Conservation (phyloP, 2,329 filamentous ascomycete genomes). For the Pseudopithomyces chartarum region DNA sequence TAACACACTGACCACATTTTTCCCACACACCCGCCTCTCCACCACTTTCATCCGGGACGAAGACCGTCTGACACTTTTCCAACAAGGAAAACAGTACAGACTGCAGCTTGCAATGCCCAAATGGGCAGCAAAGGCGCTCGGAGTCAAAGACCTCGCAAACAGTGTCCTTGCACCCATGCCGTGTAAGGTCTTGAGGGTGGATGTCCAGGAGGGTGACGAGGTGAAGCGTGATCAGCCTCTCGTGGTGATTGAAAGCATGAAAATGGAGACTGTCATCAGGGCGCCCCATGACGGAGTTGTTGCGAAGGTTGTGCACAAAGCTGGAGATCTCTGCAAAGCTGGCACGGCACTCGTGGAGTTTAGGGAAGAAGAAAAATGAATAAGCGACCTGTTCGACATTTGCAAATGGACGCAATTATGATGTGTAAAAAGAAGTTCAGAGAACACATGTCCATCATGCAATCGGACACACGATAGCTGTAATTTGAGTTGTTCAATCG, state of each 20-base stretch:
- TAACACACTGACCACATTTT: constrained; percentile 72
- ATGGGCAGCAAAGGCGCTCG: constrained; percentile 88
- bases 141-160: constrained; percentile 77
- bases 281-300: constrained; percentile 56
- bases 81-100: constrained; percentile 63
- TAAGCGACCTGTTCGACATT: background rate
- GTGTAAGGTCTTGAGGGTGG: constrained; percentile 90
- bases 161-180: constrained; percentile 95
- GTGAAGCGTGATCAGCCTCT: constrained; percentile 87
- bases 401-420: background rate
- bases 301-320: constrained; percentile 54
- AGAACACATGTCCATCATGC: background rate
- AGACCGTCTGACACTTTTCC: constrained; percentile 76
- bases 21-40: constrained; percentile 77
- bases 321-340: constrained; percentile 52
- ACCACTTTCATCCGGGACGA: constrained; percentile 74
- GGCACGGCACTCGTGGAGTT: constrained; percentile 49
- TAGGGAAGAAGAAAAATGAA: constrained; percentile 19
- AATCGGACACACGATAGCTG: too few relatives aligned
- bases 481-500: too few relatives aligned
- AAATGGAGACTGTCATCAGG: constrained; percentile 62
- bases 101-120: constrained; percentile 63
- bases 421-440: background rate
- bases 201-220: constrained; percentile 78
- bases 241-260: constrained; percentile 68